Percentiles rank a stretch among this genome's conserved stretches.
Evolutionary conservation across 768 basidiomycete genomes (phyloP).

Genomic region (Cyclocybe aegerita): DNA sequence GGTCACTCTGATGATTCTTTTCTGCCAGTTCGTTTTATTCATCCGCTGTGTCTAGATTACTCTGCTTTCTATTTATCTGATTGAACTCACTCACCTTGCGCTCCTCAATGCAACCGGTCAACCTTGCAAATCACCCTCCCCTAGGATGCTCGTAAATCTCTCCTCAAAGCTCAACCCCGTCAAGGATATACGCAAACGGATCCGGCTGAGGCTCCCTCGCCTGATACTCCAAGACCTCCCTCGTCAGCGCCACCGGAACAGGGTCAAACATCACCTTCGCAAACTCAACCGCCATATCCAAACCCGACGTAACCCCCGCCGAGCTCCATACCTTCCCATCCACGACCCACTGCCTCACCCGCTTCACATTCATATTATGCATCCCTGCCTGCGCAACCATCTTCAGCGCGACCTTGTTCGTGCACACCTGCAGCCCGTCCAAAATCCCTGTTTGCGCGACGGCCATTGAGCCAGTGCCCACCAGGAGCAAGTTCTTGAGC

Average conservation of each 20-base stretch:
- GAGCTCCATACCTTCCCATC: constrained; percentile 29
- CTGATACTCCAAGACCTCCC: constrained; percentile 21
- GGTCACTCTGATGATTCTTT: too few relatives aligned
- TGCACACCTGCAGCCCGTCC: constrained; percentile 21
- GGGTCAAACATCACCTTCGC: constrained; percentile 21
- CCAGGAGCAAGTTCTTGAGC: constrained; percentile 20
- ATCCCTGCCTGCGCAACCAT: constrained; percentile 5
- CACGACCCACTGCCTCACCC: constrained; percentile 25
- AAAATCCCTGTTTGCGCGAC: constrained; percentile 22
- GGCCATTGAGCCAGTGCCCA: constrained; percentile 24
- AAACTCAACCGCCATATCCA: constrained; percentile 28
- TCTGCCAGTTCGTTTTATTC: too few relatives aligned
- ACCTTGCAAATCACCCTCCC: too few relatives aligned
- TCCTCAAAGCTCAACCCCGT: constrained; percentile 13
- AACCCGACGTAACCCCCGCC: constrained; percentile 23
- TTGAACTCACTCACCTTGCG: too few relatives aligned
- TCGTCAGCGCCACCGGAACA: constrained; percentile 17
- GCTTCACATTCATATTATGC: constrained; percentile 23
- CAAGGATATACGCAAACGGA: constrained; percentile 20
- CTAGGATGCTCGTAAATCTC: too few relatives aligned
- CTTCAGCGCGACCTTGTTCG: constrained; percentile 20
- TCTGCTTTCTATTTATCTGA: too few relatives aligned
- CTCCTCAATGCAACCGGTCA: too few relatives aligned
- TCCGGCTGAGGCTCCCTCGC: constrained; percentile 26
- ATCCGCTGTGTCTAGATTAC: too few relatives aligned